Evolutionary conservation across 2,329 filamentous ascomycete genomes (phyloP).

Genomic region (Nigrospora sphaerica): DNA sequence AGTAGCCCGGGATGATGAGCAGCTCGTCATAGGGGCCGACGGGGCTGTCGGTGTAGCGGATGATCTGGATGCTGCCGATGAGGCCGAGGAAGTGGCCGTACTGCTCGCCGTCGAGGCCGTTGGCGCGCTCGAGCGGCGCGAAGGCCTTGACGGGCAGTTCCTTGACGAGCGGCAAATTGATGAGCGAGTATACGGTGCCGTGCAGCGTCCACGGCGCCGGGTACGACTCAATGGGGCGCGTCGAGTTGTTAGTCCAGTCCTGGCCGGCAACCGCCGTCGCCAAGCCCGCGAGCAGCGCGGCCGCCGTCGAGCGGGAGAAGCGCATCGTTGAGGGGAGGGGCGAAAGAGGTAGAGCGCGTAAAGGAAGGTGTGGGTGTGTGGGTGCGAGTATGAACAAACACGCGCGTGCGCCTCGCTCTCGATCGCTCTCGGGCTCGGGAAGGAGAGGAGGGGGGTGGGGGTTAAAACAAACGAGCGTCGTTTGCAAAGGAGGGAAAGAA

Average conservation of each 20-base stretch:
- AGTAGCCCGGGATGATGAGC: slow-evolving; percentile 19
- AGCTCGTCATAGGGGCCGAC: slow-evolving; percentile 26
- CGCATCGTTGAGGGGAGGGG: too few relatives aligned
- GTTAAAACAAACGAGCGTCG: too few relatives aligned
- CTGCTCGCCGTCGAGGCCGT: neutral
- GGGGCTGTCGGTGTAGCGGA: slow-evolving; percentile 21
- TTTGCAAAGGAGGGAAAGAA: too few relatives aligned
- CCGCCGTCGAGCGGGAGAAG: too few relatives aligned
- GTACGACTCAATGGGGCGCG: slow-evolving; percentile 1
- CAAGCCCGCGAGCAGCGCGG: too few relatives aligned
- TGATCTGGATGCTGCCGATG: slow-evolving; percentile 20
- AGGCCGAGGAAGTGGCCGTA: slow-evolving; percentile 19
- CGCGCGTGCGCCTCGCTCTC: too few relatives aligned
- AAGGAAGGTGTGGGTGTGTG: too few relatives aligned
- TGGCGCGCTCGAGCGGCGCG: neutral
- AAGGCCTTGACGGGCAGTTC: slow-evolving; percentile 9
- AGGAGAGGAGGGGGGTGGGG: too few relatives aligned
- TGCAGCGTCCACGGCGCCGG: slow-evolving; percentile 1
- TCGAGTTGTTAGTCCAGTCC: slow-evolving; percentile 5
- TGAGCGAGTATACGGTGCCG: slow-evolving; percentile 4
- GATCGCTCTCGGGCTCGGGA: too few relatives aligned
- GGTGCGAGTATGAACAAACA: too few relatives aligned
- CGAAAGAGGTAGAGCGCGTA: too few relatives aligned
- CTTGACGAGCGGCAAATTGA: slow-evolving; percentile 7
- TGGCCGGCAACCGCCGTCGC: too few relatives aligned